Base-by-base conservation (phyloP, 768 basidiomycete genomes). In the Gloeophyllum trabeum region DNA sequence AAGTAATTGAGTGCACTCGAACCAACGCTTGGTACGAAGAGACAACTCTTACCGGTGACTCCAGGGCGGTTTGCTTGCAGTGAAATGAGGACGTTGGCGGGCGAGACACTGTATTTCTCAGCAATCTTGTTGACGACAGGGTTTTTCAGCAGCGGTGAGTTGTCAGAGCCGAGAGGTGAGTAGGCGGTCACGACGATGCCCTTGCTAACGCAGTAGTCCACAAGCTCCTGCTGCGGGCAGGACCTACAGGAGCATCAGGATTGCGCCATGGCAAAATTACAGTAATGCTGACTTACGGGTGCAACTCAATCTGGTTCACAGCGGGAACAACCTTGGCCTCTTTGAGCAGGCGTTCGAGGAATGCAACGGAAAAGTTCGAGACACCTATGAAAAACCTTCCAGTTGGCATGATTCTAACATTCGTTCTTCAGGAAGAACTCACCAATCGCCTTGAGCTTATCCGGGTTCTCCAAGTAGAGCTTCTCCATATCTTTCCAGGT, bases 401-500 rank as follows among this genome's bases (percentile, higher is more conserved):
- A 40, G 32, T 34, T 46, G 40, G 41, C 30, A 19, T 6, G n/a
- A 24, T 20, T 6, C 20, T 22, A 3, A 25, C 19, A 20, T 24
- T 13, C 6, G 7, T 24, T 16, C 32, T 24, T 19, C n/a, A n/a
- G n/a, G n/a, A n/a, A 19, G 12, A 41, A 54, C 41, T 62, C 49
- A 46, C 88, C 89, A 51, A 92, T 90, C 1, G 84, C 82, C 51
- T 71, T 79, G 53, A 86, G 64, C 59, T 88, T 87, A 26, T 81
- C 72, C 16, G 77, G 75, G 55, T 80, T 51, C n/a, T 62, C 69
- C 54, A 73, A 69, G 63, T 73, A 69, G 12, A 89, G 55, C 47
- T 69, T 71, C 56, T 82, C 85, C 78, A 91, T 82, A 41, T 62
- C 57, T 52, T 76, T 77, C 87, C 87, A 91, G 23, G 86, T 85